phyloP scores from a whole-genome alignment of 2,329 filamentous ascomycete species.

The Exophiala sideris region DNA sequence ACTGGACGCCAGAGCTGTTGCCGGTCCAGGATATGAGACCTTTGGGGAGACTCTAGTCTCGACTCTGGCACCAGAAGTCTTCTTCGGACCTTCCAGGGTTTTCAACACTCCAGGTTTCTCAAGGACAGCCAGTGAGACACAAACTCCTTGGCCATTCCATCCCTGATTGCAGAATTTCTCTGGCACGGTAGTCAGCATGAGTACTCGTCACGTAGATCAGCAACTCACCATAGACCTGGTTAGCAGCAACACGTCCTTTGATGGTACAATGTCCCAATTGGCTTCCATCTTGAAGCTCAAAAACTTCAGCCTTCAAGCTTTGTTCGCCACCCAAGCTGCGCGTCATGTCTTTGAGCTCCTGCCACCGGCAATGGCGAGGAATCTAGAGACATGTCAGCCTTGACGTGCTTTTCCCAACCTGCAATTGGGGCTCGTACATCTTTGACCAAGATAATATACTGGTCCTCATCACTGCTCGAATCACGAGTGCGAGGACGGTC shows the following conservation, averaged over 20 bases:
- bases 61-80: constrained; percentile 5
- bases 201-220: too few relatives aligned
- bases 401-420: neutral
- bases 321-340: constrained; percentile 20
- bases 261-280: constrained; percentile 25
- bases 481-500: constrained; percentile 12
- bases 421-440: constrained; percentile 9
- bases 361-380: constrained; percentile 28
- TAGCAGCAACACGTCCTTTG: constrained; percentile 18
- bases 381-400: constrained; percentile 14
- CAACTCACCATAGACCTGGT: constrained; percentile 21
- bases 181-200: constrained; percentile 2
- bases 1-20: neutral
- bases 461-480: constrained; percentile 21
- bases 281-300: constrained; percentile 15
- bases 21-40: neutral
- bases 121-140: constrained; percentile 15
- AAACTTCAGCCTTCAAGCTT: constrained; percentile 23
- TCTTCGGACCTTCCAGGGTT: constrained; percentile 18
- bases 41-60: constrained; percentile 1
- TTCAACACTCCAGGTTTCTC: constrained; percentile 19
- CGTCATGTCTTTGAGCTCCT: constrained; percentile 29
- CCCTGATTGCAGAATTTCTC: constrained; percentile 18
- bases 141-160: constrained; percentile 20
- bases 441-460: constrained; percentile 26